phyloP scores from a whole-genome alignment of 2,329 filamentous ascomycete species.

The Xylariaceae sp. region DNA sequence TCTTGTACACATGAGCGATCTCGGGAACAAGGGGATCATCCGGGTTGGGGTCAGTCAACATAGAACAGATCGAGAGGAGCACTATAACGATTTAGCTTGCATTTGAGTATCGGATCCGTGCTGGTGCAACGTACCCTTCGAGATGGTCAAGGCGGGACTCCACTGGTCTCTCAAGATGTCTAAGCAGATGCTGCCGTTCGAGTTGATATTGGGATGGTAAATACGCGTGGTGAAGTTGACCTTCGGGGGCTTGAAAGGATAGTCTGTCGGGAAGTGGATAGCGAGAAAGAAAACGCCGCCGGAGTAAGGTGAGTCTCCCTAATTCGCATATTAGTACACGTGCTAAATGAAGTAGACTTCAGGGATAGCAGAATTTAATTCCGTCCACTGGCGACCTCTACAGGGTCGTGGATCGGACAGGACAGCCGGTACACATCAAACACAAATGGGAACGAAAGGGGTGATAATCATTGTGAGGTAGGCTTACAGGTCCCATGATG shows the following conservation, averaged over 20 bases:
- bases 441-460: no score
- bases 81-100: slow-evolving; percentile 48
- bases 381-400: no score
- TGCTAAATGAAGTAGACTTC: no score
- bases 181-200: slow-evolving; percentile 97
- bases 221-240: slow-evolving; percentile 99
- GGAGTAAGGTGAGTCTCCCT: slow-evolving; percentile 96
- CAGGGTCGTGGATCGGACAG: no score
- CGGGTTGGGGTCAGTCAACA: slow-evolving; percentile 99
- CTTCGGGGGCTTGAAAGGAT: slow-evolving; percentile 99
- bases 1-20: slow-evolving; percentile 99
- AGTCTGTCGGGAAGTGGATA: slow-evolving; percentile 99
- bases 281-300: slow-evolving; percentile 98
- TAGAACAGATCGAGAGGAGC: slow-evolving; percentile 97
- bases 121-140: slow-evolving; percentile 67
- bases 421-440: no score
- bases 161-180: slow-evolving; percentile 99
- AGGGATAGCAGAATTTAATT: no score
- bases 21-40: slow-evolving; percentile 98
- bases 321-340: slow-evolving; percentile 2
- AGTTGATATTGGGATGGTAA: slow-evolving; percentile 99
- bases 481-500: slow-evolving; percentile 97
- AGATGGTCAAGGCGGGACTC: slow-evolving; percentile 97
- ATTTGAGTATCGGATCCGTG: neutral
- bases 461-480: no score